phyloP scores from a whole-genome alignment of 441 rosid species.

The Adansonia madagascariensis region DNA sequence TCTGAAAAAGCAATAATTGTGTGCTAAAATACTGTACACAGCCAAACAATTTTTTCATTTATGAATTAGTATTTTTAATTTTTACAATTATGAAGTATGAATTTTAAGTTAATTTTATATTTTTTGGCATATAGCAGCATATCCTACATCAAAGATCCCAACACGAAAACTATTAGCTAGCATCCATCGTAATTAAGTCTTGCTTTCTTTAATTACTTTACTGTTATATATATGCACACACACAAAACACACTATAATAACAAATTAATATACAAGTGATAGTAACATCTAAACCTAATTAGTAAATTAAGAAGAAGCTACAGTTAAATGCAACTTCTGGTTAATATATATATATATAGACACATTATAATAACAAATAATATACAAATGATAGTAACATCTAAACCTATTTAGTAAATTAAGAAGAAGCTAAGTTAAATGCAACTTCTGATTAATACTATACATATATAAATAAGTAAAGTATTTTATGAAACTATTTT shows the following conservation, averaged over 20 bases:
- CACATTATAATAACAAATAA: neutral
- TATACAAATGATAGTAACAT: neutral
- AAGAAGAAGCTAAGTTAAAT: neutral
- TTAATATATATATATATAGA: neutral
- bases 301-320: slow-evolving; percentile 6
- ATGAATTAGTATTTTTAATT: slow-evolving; percentile 1
- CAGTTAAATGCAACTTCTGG: neutral
- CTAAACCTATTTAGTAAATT: neutral
- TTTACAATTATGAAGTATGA: neutral
- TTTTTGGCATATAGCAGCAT: neutral
- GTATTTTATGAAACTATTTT: neutral
- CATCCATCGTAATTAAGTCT: neutral
- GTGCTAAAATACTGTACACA: neutral
- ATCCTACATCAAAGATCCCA: neutral
- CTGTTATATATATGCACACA: too few species aligned
- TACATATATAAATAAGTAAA: too few species aligned
- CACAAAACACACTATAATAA: neutral
- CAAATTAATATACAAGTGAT: neutral
- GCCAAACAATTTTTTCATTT: neutral
- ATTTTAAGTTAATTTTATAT: neutral
- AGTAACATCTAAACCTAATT: neutral
- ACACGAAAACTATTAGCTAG: neutral
- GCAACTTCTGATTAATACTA: neutral
- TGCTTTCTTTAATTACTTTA: neutral
- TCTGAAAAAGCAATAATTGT: neutral